phyloP scores from a whole-genome alignment of 2,329 filamentous ascomycete species.

The Exophiala bonariae region DNA sequence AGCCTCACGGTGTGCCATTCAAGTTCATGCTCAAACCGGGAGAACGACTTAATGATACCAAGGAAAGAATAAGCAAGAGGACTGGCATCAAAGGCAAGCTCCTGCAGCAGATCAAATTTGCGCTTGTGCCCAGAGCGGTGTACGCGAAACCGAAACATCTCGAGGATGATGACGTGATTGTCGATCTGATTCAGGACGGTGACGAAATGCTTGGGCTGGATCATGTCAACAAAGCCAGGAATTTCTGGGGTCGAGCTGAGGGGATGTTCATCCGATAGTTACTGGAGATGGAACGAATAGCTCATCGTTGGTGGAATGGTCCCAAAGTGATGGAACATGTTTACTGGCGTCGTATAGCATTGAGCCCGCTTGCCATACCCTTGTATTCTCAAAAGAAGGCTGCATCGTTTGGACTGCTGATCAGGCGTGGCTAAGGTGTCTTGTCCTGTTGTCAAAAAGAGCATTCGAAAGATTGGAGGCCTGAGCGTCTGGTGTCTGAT shows the following conservation, averaged over 20 bases:
- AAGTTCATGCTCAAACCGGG: conserved; percentile 81
- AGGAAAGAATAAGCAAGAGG: conserved; percentile 87
- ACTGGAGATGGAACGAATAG: too few relatives aligned
- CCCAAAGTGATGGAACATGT: too few relatives aligned
- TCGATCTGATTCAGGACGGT: conserved; percentile 65
- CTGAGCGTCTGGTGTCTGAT: too few relatives aligned
- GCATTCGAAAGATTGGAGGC: too few relatives aligned
- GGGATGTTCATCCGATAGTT: conserved; percentile 58
- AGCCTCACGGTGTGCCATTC: conserved; percentile 87
- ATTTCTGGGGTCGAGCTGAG: conserved; percentile 61
- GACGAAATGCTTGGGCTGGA: conserved; percentile 72
- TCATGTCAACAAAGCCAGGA: conserved; percentile 62
- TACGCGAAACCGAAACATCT: conserved; percentile 82
- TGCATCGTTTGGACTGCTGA: too few relatives aligned
- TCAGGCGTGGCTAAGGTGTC: too few relatives aligned
- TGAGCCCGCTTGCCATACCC: too few relatives aligned
- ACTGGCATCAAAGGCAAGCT: conserved; percentile 97
- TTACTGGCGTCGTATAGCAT: too few relatives aligned
- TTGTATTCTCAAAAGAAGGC: too few relatives aligned
- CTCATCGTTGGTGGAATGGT: too few relatives aligned
- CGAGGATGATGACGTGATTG: conserved; percentile 64
- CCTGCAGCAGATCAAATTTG: conserved; percentile 98
- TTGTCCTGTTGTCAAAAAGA: too few relatives aligned
- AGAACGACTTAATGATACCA: conserved; percentile 86
- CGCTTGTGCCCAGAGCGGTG: conserved; percentile 67